Evolutionary conservation across 140 eudicot genomes (phyloP).

Genomic region (Erigeron philadelphicus): DNA sequence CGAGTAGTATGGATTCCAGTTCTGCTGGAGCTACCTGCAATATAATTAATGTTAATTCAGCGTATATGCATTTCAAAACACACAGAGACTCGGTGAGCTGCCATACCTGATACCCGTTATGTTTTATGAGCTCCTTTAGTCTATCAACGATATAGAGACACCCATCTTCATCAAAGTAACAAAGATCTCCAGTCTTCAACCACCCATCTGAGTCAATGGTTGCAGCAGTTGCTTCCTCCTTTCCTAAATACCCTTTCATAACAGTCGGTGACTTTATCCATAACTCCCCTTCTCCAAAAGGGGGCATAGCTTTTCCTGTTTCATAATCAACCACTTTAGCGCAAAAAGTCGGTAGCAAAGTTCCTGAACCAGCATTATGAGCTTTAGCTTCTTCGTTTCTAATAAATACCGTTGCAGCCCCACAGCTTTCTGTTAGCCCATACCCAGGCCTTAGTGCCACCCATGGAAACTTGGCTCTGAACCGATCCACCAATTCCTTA

Average conservation of each 20-base stretch:
- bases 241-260: slow-evolving; percentile 78
- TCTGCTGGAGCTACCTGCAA: slow-evolving; percentile 93
- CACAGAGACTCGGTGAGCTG: not conserved
- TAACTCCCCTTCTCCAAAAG: slow-evolving; percentile 56
- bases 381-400: slow-evolving; percentile 42
- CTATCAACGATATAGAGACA: slow-evolving; percentile 60
- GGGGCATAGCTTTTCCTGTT: slow-evolving; percentile 43
- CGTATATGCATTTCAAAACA: not conserved
- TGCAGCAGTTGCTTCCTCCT: slow-evolving; percentile 57
- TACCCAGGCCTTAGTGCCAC: slow-evolving; percentile 70
- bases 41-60: slow-evolving; percentile 17
- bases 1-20: slow-evolving; percentile 67
- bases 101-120: slow-evolving; percentile 80
- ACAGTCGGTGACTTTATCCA: slow-evolving; percentile 65
- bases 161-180: slow-evolving; percentile 75
- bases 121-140: slow-evolving; percentile 75
- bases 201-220: slow-evolving; percentile 67
- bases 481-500: slow-evolving; percentile 54
- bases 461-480: slow-evolving; percentile 60
- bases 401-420: slow-evolving; percentile 53
- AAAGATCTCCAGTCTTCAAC: slow-evolving; percentile 78
- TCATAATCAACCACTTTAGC: slow-evolving; percentile 72
- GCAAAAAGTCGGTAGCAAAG: slow-evolving; percentile 46
- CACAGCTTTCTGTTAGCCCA: slow-evolving; percentile 72
- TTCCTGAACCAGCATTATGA: slow-evolving; percentile 56